Percentiles rank a stretch among this genome's conserved stretches.
phyloP scores from a whole-genome alignment of 2,329 filamentous ascomycete species.

The Diplodia corticola region DNA sequence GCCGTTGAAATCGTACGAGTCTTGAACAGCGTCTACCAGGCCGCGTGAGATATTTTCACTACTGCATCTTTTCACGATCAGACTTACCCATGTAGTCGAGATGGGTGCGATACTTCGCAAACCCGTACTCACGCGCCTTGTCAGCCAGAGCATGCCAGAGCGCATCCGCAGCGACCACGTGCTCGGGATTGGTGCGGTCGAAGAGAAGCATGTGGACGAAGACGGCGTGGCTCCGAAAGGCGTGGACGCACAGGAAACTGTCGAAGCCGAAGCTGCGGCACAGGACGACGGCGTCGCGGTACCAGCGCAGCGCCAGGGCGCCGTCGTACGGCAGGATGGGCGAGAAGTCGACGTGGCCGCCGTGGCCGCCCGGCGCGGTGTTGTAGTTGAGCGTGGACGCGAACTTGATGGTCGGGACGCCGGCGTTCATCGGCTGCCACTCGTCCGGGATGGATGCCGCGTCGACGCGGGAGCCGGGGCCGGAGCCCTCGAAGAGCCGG shows the following conservation, averaged over 20 bases:
- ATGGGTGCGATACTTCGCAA: neutral
- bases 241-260: neutral
- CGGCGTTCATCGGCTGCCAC: neutral
- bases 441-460: neutral
- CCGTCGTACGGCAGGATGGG: neutral
- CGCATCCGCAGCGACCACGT: neutral
- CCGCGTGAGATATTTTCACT: too few species aligned
- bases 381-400: neutral
- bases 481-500: neutral
- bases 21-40: neutral
- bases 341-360: neutral
- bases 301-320: neutral
- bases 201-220: neutral
- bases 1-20: neutral
- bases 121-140: neutral
- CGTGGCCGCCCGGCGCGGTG: neutral
- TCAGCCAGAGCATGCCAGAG: neutral
- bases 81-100: neutral
- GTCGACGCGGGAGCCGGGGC: neutral
- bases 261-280: neutral
- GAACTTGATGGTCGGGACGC: neutral
- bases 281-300: neutral
- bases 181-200: neutral
- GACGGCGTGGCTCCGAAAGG: neutral
- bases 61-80: neutral